phyloP scores from a whole-genome alignment of 352 stramenopile species.

The Pythium monospermum region DNA sequence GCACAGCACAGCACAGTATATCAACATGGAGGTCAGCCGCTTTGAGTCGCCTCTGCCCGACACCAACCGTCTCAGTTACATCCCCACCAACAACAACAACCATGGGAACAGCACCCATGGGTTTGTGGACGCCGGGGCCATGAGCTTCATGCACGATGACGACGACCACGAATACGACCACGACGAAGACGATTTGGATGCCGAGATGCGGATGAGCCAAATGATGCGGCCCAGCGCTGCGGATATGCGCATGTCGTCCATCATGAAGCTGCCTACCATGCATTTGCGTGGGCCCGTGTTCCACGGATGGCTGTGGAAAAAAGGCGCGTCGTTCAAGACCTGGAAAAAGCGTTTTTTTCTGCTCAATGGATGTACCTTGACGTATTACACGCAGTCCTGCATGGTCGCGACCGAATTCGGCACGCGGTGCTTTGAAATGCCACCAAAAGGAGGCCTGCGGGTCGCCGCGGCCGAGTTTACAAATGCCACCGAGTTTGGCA shows the following conservation, averaged over 20 bases:
- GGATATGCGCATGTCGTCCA: conserved; percentile 20
- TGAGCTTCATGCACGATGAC: background rate
- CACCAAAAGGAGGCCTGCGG: conserved; percentile 46
- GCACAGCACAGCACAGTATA: no score
- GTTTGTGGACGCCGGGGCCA: background rate
- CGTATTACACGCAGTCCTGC: conserved; percentile 69
- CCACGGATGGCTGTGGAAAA: conserved; percentile 78
- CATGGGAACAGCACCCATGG: background rate
- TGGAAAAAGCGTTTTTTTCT: conserved; percentile 82
- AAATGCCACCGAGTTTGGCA: conserved; percentile 47
- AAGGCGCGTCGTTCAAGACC: conserved; percentile 65
- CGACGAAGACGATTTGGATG: background rate
- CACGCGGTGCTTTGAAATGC: conserved; percentile 56
- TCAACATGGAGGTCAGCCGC: no score
- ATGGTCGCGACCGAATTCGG: conserved; percentile 55
- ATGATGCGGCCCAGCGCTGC: background rate
- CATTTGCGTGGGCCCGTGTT: conserved; percentile 51
- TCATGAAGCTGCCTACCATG: conserved; percentile 55
- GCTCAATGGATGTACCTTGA: conserved; percentile 55
- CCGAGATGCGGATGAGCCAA: background rate
- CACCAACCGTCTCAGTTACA: no score
- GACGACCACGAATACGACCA: background rate
- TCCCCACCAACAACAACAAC: no score
- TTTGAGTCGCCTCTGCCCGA: no score
- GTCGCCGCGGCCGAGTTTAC: conserved; percentile 37